phyloP scores from a whole-genome alignment of 345 rosid genomes.

The Eucalyptus dawsonii region DNA sequence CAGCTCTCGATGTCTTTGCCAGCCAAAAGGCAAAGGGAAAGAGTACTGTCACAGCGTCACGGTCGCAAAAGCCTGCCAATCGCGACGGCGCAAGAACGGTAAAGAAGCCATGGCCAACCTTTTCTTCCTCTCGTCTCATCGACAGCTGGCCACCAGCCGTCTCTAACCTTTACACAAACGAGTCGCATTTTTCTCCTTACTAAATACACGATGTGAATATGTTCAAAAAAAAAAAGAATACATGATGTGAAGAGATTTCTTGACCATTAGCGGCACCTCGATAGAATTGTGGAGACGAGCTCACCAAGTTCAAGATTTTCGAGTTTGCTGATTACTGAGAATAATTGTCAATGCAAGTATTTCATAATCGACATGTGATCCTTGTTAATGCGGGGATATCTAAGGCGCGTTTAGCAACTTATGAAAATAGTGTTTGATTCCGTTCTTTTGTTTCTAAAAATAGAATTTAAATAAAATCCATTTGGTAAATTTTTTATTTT shows the following conservation, averaged over 20 bases:
- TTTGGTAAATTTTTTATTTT: no score
- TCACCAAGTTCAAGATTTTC: fast-evolving
- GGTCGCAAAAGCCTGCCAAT: background rate
- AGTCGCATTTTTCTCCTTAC: fast-evolving
- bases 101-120: background rate
- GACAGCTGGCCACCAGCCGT: background rate
- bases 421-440: no score
- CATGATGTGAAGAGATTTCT: background rate
- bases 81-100: background rate
- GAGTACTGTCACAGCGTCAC: background rate
- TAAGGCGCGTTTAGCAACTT: fast-evolving
- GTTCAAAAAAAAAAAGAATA: no score
- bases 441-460: fast-evolving
- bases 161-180: no score
- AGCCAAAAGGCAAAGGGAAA: background rate
- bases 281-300: fast-evolving
- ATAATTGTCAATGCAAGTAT: fast-evolving
- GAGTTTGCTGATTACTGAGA: background rate
- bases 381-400: fast-evolving
- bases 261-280: fast-evolving
- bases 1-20: background rate
- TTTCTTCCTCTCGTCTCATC: background rate
- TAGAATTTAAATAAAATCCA: fast-evolving
- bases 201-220: no score
- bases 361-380: background rate